Conservation (phyloP, 2,329 filamentous ascomycete species). For the Fusarium bulbicola region DNA sequence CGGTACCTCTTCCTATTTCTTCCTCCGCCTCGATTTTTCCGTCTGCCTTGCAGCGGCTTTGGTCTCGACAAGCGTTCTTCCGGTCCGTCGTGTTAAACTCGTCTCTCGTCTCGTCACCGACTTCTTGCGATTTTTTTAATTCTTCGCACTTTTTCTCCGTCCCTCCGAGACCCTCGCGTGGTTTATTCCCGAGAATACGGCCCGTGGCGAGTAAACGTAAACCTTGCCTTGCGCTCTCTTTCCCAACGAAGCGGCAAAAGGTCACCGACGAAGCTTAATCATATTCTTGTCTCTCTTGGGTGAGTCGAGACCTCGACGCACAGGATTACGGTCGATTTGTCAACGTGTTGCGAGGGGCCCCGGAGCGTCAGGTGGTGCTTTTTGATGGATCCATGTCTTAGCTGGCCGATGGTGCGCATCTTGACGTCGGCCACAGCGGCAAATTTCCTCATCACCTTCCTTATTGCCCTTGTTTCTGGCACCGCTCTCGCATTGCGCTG, state of each 20-base stretch:
- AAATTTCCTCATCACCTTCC: conserved; percentile 34
- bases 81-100: conserved; percentile 19
- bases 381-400: conserved; percentile 38
- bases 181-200: conserved; percentile 40
- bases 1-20: conserved; percentile 28
- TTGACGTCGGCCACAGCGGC: conserved; percentile 33
- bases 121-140: conserved; percentile 32
- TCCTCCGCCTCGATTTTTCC: conserved; percentile 27
- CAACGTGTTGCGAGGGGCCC: conserved; percentile 37
- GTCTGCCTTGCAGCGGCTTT: conserved; percentile 38
- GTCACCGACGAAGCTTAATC: conserved; percentile 24
- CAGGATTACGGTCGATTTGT: conserved; percentile 26
- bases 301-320: conserved; percentile 33
- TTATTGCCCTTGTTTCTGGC: conserved; percentile 17
- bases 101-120: conserved; percentile 22
- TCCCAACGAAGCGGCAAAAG: conserved; percentile 28
- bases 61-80: conserved; percentile 33
- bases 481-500: conserved; percentile 25
- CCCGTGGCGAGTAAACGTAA: conserved; percentile 27
- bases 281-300: conserved; percentile 28
- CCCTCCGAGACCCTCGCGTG: conserved; percentile 40
- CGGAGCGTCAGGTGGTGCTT: conserved; percentile 31
- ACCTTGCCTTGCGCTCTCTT: conserved; percentile 37
- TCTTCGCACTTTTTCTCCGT: conserved; percentile 37
- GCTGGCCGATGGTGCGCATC: conserved; percentile 40